Evolutionary conservation across 1,284 basidiomycete species (phyloP).

Genomic region (Trichosporon sp.): DNA sequence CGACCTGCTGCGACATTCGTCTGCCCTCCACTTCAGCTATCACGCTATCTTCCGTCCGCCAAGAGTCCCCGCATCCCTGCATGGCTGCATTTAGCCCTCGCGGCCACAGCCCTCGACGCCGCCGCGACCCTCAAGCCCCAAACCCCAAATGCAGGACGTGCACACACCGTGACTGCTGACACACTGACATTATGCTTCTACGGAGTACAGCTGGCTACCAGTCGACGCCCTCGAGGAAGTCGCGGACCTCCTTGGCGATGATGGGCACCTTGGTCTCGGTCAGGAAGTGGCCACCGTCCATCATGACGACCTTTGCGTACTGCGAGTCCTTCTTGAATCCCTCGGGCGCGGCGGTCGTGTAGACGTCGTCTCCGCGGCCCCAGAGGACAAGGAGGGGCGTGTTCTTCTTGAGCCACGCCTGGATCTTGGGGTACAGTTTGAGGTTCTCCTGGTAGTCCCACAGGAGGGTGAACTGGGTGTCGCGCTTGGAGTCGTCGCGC

Average conservation of each 20-base stretch:
- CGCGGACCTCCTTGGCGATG: slow-evolving; percentile 23
- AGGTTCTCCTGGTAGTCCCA: slow-evolving; percentile 54
- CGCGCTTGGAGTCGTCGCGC: slow-evolving; percentile 46
- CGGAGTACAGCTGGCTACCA: not conserved
- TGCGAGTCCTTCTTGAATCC: slow-evolving; percentile 51
- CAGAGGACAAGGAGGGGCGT: slow-evolving; percentile 54
- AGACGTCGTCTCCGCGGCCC: slow-evolving; percentile 54
- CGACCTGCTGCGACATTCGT: not conserved
- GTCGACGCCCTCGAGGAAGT: slow-evolving; percentile 21
- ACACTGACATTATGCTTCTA: not conserved
- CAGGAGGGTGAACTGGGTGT: slow-evolving; percentile 53
- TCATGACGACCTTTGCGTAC: slow-evolving; percentile 49
- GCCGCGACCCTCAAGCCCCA: not conserved
- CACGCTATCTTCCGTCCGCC: not conserved
- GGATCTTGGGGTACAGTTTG: slow-evolving; percentile 53
- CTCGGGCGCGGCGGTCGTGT: slow-evolving; percentile 53
- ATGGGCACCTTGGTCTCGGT: slow-evolving; percentile 47
- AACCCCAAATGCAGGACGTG: not conserved
- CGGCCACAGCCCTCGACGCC: not conserved
- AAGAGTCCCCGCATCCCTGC: not conserved
- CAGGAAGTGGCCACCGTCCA: slow-evolving; percentile 55
- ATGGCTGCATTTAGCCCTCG: not conserved
- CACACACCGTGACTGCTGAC: not conserved
- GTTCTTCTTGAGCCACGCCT: slow-evolving; percentile 52
- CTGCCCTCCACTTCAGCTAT: not conserved